Evolutionary conservation across 768 basidiomycete species (phyloP).

Genomic region (Rhodocollybia butyracea): DNA sequence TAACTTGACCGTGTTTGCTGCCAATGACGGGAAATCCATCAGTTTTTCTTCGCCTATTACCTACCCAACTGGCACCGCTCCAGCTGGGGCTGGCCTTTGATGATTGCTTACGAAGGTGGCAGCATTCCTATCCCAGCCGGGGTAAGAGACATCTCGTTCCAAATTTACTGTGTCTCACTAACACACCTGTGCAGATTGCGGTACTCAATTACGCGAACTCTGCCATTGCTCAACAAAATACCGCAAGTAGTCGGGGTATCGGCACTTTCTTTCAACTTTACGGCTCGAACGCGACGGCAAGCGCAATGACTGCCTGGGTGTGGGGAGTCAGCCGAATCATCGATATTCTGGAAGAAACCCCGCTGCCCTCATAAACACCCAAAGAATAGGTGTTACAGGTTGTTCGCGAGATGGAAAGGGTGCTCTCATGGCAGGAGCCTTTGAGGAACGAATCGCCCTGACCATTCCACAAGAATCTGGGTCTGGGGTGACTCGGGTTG

Average conservation of each 20-base stretch:
- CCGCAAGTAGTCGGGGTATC: constrained; percentile 41
- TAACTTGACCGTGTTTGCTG: constrained; percentile 47
- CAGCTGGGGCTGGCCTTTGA: constrained; percentile 38
- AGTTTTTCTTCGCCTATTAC: constrained; percentile 46
- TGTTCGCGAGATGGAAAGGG: constrained; percentile 64
- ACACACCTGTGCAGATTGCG: constrained; percentile 21
- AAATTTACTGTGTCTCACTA: neutral
- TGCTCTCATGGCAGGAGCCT: constrained; percentile 55
- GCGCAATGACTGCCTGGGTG: constrained; percentile 59
- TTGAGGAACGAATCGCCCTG: constrained; percentile 54
- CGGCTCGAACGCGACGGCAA: constrained; percentile 41
- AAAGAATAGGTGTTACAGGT: constrained; percentile 51
- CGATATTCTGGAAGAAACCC: constrained; percentile 55
- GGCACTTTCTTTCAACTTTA: constrained; percentile 60
- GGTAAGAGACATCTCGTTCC: constrained; percentile 13
- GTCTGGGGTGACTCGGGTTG: constrained; percentile 60
- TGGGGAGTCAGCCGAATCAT: constrained; percentile 62
- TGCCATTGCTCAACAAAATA: constrained; percentile 49
- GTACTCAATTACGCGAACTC: constrained; percentile 52
- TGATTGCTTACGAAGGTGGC: constrained; percentile 49
- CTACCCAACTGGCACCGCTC: constrained; percentile 38
- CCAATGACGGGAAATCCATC: constrained; percentile 43
- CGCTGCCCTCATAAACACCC: constrained; percentile 42
- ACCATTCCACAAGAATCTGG: constrained; percentile 65
- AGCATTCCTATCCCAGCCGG: constrained; percentile 35